Base-by-base conservation (phyloP, 1,139 yeast genomes). In the Nakaseomyces sp. region DNA sequence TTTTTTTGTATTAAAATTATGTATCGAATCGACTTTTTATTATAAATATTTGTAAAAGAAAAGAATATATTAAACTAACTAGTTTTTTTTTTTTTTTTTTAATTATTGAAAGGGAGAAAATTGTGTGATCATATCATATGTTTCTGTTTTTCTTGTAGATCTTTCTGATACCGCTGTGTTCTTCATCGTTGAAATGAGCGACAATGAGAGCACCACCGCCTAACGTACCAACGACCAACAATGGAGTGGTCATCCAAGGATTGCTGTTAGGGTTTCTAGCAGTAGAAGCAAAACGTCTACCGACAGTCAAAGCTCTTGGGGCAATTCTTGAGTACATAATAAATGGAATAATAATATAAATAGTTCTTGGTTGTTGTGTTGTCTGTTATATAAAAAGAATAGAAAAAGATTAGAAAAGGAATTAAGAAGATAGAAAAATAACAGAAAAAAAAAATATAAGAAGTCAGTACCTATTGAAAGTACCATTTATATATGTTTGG, bases 81-180 rank as follows among this genome's bases (percentile, higher is more conserved):
- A 8, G 10, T 15, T n/a, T 30, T 15, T 15, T 30, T 13, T 30
- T 30, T 30, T 30, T 15, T 30, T 12, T 12, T 30, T 12, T 16
- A 30, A 4, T 30, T 30, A 16, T 5, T 38, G 6, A n/a, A n/a
- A n/a, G n/a, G n/a, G n/a, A n/a, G n/a, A n/a, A n/a, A n/a, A n/a
- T n/a, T n/a, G n/a, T n/a, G n/a, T n/a, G 5, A 26, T 13, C 5
- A 33, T 16, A 13, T 40, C 38, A 49, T 20, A 43, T 25, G 24
- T 49, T 49, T 33, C 52, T 46, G 19, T 47, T 50, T 32, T 46
- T 50, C 17, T 25, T 43, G 37, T 50, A 50, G 15, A 50, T 50
- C 19, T 45, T 43, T 37, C 42, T 49, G 13, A 50, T 48, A 15
- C 41, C 44, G 25, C 48, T 49, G 40, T 37, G 39, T 22, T 43